Evolutionary conservation across 164 flowering plant species (phyloP).

Genomic region (Chimonanthus praecox): DNA sequence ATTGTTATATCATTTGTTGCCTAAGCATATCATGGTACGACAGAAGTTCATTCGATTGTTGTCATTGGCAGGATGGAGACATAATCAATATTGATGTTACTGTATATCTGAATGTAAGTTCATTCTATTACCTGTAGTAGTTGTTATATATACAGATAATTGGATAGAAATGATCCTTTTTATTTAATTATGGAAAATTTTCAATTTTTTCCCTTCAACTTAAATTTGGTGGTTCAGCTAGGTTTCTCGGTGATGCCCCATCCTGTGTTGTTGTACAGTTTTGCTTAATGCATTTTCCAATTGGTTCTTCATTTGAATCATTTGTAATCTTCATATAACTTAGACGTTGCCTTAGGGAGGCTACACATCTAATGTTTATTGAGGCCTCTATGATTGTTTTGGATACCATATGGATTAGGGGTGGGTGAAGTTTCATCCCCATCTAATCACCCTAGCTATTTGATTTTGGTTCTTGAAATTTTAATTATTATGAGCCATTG

Average conservation of each 20-base stretch:
- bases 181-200: not conserved
- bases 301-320: not conserved
- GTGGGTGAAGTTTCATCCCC: no score
- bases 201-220: not conserved
- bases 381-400: no score
- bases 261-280: not conserved
- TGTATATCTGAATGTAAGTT: conserved; percentile 81
- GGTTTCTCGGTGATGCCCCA: not conserved
- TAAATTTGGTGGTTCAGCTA: not conserved
- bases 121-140: not conserved
- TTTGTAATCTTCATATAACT: no score
- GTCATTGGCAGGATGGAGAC: conserved; percentile 82
- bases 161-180: not conserved
- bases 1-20: not conserved
- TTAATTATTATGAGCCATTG: no score
- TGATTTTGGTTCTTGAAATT: no score
- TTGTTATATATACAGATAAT: not conserved
- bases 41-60: conserved; percentile 5
- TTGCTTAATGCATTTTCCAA: not conserved
- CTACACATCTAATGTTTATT: no score
- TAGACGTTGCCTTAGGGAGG: no score
- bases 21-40: not conserved
- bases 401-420: no score
- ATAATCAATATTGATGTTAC: conserved; percentile 96
- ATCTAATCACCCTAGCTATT: no score